Percentiles rank a stretch among this genome's conserved stretches.
phyloP scores from a whole-genome alignment of 108 stramenopile species.

The Licmophora abbreviata region DNA sequence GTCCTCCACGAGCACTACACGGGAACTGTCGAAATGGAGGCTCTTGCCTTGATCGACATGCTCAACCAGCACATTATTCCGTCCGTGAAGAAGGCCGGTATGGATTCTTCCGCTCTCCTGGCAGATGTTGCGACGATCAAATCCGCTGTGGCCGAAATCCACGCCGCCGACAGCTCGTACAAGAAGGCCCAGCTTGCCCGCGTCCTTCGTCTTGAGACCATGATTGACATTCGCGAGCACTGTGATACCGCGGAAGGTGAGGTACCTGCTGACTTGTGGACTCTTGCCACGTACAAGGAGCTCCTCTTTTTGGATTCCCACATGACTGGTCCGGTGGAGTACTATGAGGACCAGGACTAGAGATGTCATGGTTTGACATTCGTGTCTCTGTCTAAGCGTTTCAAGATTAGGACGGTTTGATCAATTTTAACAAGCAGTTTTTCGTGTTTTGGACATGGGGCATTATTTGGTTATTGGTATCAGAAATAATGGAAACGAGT shows the following conservation, averaged over 20 bases:
- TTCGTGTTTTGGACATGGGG: no score
- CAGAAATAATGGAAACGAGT: no score
- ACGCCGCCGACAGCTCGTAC: slow-evolving; percentile 46
- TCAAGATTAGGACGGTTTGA: not conserved
- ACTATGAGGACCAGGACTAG: slow-evolving; percentile 28
- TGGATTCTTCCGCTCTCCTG: slow-evolving; percentile 64
- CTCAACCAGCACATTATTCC: slow-evolving; percentile 92
- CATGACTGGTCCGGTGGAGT: slow-evolving; percentile 25
- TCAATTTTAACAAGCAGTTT: not conserved
- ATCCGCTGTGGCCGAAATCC: slow-evolving; percentile 54
- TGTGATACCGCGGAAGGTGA: slow-evolving; percentile 90
- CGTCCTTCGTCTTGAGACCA: slow-evolving; percentile 84
- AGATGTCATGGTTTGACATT: no score
- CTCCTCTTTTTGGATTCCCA: slow-evolving; percentile 83
- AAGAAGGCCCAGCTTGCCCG: slow-evolving; percentile 73
- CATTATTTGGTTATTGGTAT: no score
- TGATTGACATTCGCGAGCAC: slow-evolving; percentile 84
- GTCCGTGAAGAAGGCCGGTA: slow-evolving; percentile 63
- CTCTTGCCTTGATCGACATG: slow-evolving; percentile 86
- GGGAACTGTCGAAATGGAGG: slow-evolving; percentile 91
- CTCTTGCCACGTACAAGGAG: slow-evolving; percentile 94
- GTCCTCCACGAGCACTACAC: slow-evolving; percentile 90
- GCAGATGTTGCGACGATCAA: slow-evolving; percentile 51
- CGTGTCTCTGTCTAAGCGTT: no score
- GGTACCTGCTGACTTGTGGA: slow-evolving; percentile 85